Conservation (phyloP, 768 basidiomycete genomes). For the Macrolepiota albuminosa region DNA sequence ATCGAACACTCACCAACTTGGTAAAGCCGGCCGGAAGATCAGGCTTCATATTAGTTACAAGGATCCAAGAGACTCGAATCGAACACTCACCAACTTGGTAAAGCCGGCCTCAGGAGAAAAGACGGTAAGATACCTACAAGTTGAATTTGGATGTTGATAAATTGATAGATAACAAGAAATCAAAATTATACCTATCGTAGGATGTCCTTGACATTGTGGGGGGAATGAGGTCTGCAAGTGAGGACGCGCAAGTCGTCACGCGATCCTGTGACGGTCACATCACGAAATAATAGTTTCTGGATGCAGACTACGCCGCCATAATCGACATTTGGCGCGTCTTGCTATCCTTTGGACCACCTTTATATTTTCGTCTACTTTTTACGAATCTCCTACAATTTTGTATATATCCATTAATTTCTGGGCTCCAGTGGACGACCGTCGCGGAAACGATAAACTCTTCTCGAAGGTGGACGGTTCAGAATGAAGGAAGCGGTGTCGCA, state of each 20-base stretch:
- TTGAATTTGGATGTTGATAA: background rate
- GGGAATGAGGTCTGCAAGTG: constrained; percentile 14
- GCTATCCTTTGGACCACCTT: background rate
- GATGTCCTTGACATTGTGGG: constrained; percentile 86
- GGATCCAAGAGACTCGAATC: constrained; percentile 3
- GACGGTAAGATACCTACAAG: constrained; percentile 82
- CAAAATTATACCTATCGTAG: constrained; percentile 68
- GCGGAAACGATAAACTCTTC: background rate
- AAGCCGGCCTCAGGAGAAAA: constrained; percentile 93
- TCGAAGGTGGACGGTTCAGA: constrained; percentile 4
- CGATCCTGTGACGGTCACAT: constrained; percentile 33
- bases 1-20: constrained; percentile 78
- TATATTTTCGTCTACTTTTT: background rate
- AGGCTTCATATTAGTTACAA: constrained; percentile 11
- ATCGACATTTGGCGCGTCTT: background rate
- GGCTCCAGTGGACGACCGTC: background rate
- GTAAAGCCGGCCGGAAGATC: constrained; percentile 70
- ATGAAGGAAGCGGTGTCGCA: constrained; percentile 85
- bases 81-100: constrained; percentile 89
- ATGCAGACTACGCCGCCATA: background rate
- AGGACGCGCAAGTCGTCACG: constrained; percentile 57
- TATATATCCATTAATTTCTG: background rate
- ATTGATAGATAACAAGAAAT: background rate
- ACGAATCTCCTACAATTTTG: background rate
- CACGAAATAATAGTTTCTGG: constrained; percentile 16